phyloP scores from a whole-genome alignment of 352 stramenopile species.

The Pythium monospermum region DNA sequence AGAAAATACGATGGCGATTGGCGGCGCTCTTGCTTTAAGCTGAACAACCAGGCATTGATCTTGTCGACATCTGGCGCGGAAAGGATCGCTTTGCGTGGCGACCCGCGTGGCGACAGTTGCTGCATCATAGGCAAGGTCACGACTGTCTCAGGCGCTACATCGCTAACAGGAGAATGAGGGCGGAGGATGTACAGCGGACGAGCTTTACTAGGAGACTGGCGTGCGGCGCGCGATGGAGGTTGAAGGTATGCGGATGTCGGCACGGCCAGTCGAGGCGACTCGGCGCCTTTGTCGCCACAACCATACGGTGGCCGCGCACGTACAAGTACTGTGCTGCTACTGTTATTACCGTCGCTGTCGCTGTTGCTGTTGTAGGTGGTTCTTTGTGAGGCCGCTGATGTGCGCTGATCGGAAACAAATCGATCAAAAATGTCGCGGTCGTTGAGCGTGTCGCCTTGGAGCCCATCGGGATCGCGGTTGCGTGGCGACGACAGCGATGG shows the following conservation, averaged over 20 bases:
- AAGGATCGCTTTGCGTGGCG: conserved; percentile 30
- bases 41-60: conserved; percentile 59
- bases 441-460: conserved; percentile 15
- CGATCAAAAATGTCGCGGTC: conserved; percentile 24
- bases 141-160: conserved; percentile 17
- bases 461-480: conserved; percentile 13
- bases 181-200: conserved; percentile 13
- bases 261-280: no score
- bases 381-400: background rate
- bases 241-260: background rate
- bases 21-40: conserved; percentile 32
- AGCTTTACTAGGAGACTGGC: conserved; percentile 10
- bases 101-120: conserved; percentile 18
- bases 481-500: conserved; percentile 13
- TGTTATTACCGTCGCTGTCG: no score
- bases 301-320: no score
- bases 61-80: conserved; percentile 42
- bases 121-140: conserved; percentile 20
- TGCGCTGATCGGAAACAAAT: conserved; percentile 10
- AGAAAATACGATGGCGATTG: conserved; percentile 63
- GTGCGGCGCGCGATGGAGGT: background rate
- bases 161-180: conserved; percentile 19
- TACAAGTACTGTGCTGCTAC: no score
- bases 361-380: no score
- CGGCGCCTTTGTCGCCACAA: no score